Base-by-base conservation (phyloP, 805 yeast species). In the Lachancea quebecensis region DNA sequence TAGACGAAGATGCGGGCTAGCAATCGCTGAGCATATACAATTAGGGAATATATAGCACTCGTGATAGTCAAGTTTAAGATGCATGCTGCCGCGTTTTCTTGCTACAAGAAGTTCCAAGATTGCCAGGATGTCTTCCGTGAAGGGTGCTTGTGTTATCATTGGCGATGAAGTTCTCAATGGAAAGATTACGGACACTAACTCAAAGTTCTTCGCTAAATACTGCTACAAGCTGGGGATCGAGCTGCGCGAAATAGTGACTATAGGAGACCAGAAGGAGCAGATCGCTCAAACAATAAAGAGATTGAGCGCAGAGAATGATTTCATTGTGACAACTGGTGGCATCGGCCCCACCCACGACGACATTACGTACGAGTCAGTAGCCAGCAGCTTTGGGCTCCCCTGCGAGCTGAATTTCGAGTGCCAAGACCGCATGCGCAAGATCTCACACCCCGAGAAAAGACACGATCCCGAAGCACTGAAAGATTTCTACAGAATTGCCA, bases 341-440 rank as follows among this genome's bases (percentile, higher is more conserved):
- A 85, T 88, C 47, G 96, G 96, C 0, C 85, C 95, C 4, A 88
- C 96, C 0, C 95, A 87, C 55, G 96, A 88, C 59, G 96, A 88
- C 60, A 82, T 88, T 49, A 87, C 95, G 0, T 88, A 88, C 61
- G 79, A 77, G 42, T 71, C 85, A 1, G 61, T 88, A n/a, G 86
- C 91, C 1, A 74, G 73, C 51, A 83, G 85, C 7, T 87, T 71
- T 51, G 63, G 63, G 1, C 57, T 84, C 7, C 73, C 74, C 0
- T 62, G 79, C 47, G 62, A 60, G 37, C 58, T 81, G 14, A 82
- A 88, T 60, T 55, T 64, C 18, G 79, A 72, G 28, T 79, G 86
- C 2, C 82, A 77, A 15, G 70, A 66, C 2, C 67, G 79, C 48
- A 87, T 85, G 93, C 66, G 69, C 12, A 50, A 56, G 16, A 60